Percentiles rank a stretch among this genome's conserved stretches.
Evolutionary conservation across 805 yeast species (phyloP).

Genomic region (Metschnikowia matae): DNA sequence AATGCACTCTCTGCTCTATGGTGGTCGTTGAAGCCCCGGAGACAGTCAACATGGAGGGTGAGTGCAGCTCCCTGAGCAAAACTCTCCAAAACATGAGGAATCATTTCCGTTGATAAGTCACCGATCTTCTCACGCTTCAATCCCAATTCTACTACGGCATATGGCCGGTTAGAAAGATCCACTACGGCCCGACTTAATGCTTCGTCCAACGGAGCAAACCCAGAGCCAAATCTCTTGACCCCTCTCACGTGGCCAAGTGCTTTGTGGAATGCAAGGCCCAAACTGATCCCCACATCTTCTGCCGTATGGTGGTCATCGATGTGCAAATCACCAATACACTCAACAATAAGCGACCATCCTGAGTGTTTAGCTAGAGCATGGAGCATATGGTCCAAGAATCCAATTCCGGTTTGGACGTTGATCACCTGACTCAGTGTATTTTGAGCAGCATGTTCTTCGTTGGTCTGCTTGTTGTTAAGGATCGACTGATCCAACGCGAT

Average conservation of each 20-base stretch:
- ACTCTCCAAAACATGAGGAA: constrained; percentile 93
- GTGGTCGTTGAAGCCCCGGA: constrained; percentile 93
- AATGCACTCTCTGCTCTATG: constrained; percentile 96
- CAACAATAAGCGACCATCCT: constrained; percentile 90
- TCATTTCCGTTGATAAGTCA: constrained; percentile 90
- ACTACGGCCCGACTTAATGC: constrained; percentile 95
- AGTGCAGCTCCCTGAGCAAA: constrained; percentile 90
- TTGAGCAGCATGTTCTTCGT: constrained; percentile 57
- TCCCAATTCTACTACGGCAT: constrained; percentile 84
- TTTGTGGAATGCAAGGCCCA: constrained; percentile 83
- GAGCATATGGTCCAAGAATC: constrained; percentile 94
- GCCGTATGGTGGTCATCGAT: constrained; percentile 97
- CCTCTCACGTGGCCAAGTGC: constrained; percentile 90
- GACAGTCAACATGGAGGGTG: constrained; percentile 90
- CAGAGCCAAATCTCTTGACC: constrained; percentile 87
- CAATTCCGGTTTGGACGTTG: constrained; percentile 84
- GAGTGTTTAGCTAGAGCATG: constrained; percentile 96
- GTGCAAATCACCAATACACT: constrained; percentile 90
- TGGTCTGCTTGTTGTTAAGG: constrained; percentile 30
- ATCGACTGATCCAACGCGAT: constrained; percentile 60
- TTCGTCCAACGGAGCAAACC: constrained; percentile 95
- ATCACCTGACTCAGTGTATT: constrained; percentile 68
- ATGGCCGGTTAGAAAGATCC: constrained; percentile 90
- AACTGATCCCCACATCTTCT: constrained; percentile 91
- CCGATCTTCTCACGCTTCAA: constrained; percentile 91